Evolutionary conservation across 2,329 filamentous ascomycete genomes (phyloP), one percentile per base, ranked within the genome.

Genomic region (Fusarium sp.): DNA sequence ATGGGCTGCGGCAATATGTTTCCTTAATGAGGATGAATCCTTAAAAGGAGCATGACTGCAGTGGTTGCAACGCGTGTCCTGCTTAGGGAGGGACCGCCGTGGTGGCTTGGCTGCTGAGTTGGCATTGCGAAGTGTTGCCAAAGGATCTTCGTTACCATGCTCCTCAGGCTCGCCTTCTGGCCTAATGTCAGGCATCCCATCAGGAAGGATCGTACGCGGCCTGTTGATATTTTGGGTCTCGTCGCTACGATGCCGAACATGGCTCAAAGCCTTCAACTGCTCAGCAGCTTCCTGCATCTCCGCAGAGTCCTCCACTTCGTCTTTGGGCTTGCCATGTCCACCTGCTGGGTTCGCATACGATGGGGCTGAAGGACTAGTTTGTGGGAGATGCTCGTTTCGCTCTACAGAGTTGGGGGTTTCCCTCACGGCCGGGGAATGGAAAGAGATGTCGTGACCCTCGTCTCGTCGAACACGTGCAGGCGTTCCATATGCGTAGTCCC

Each of bases 251-350:
- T 88, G 88, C 6, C 89, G 86, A 59, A 91, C 86, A 74, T 92
- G 89, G 73, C 90, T 91, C 45, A 92, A 79, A 4, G 89, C 89
- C 75, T 91, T 91, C 10, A 92, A 83, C 78, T 91, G 89, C 76
- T 91, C 89, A 8, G 90, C 90, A 25, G 90, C 90, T 78, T 91
- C 89, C 73, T 91, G 88, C 88, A 92, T 91, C 80, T 92, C 90
- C 14, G 87, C 89, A n/a, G 89, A 90, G 63, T 91, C 89, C 75
- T 91, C 89, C 10, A 79, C 79, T 19, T 82, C 80, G 16, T 80
- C 77, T 61, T 82, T 83, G 5, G 78, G 67, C 58, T 82, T 82
- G 21, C 70, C 68, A 3, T 78, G 73, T 9, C 66, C 49, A 16
- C 63, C 61, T 31, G 73, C 59, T 7, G 67, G 59, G 37, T 78